A percentile compares a stretch with the other conserved stretches of the same genome.
phyloP scores from a whole-genome alignment of 176 grass and related monocot genomes.

The Musa troglodytarum region DNA sequence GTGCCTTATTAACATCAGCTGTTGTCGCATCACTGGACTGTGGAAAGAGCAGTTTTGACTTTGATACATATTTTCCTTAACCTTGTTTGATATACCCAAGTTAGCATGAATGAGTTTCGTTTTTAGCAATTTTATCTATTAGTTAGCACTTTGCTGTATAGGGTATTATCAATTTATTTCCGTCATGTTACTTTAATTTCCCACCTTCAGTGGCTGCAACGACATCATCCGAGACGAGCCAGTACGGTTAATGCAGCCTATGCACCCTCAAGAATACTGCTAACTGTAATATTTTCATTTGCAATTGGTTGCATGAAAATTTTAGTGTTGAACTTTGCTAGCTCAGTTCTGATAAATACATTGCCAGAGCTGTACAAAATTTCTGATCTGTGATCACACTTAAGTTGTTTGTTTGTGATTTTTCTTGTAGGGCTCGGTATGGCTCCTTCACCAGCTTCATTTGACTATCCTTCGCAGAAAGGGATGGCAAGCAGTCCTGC shows the following conservation, averaged over 20 bases:
- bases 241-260: too few species aligned
- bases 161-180: too few species aligned
- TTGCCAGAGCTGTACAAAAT: neutral
- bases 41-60: neutral
- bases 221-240: too few species aligned
- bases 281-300: too few species aligned
- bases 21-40: neutral
- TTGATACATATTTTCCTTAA: neutral
- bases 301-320: too few species aligned
- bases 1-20: neutral
- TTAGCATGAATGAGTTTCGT: neutral
- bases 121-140: neutral
- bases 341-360: too few species aligned
- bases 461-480: neutral
- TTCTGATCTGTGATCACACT: neutral
- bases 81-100: neutral
- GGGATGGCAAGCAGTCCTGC: neutral
- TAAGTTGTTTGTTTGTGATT: neutral
- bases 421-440: neutral
- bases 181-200: too few species aligned
- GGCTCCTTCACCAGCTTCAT: slow-evolving; percentile 4
- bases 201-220: too few species aligned
- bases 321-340: too few species aligned
- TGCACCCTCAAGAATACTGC: too few species aligned
- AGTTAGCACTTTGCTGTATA: too few species aligned